Conservation (phyloP, 2,329 filamentous ascomycete species). For the Gnomoniopsis sp. region DNA sequence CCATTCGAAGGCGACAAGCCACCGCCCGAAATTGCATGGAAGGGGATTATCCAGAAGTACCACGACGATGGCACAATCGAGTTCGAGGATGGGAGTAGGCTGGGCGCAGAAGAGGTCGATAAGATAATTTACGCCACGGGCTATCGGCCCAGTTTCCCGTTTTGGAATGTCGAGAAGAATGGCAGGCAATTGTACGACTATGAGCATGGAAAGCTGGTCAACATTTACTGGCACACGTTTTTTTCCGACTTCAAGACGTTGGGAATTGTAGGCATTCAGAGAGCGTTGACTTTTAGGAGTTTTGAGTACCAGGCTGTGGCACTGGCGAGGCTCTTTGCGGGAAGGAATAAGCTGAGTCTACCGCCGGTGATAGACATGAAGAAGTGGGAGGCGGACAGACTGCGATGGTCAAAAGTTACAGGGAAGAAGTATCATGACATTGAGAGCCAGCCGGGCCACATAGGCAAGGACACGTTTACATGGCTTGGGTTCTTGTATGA, state of each 20-base stretch:
- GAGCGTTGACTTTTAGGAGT: constrained; percentile 48
- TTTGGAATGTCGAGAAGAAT: constrained; percentile 45
- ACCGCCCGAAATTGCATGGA: constrained; percentile 48
- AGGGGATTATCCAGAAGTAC: constrained; percentile 46
- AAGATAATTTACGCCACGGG: constrained; percentile 41
- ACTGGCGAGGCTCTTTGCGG: constrained; percentile 45
- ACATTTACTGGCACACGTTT: constrained; percentile 52
- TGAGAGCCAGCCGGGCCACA: constrained; percentile 42
- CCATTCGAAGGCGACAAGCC: constrained; percentile 49
- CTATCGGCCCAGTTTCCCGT: constrained; percentile 41
- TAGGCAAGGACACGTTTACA: constrained; percentile 37
- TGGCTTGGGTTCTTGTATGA: constrained; percentile 45
- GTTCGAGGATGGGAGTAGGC: constrained; percentile 34
- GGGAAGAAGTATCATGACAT: constrained; percentile 49
- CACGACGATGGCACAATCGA: constrained; percentile 38
- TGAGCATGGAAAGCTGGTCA: constrained; percentile 36
- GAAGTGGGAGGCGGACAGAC: constrained; percentile 44
- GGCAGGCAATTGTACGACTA: constrained; percentile 51
- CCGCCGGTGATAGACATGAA: constrained; percentile 36
- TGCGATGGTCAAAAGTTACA: constrained; percentile 26
- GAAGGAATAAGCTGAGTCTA: constrained; percentile 35
- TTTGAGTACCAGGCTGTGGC: constrained; percentile 57
- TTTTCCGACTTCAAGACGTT: constrained; percentile 44
- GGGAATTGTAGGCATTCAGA: constrained; percentile 49
- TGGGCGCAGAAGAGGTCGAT: constrained; percentile 32